A percentile compares a stretch with the other conserved stretches of the same genome.
Evolutionary conservation across 2,329 filamentous ascomycete species (phyloP).

Genomic region (Curvularia lunata): DNA sequence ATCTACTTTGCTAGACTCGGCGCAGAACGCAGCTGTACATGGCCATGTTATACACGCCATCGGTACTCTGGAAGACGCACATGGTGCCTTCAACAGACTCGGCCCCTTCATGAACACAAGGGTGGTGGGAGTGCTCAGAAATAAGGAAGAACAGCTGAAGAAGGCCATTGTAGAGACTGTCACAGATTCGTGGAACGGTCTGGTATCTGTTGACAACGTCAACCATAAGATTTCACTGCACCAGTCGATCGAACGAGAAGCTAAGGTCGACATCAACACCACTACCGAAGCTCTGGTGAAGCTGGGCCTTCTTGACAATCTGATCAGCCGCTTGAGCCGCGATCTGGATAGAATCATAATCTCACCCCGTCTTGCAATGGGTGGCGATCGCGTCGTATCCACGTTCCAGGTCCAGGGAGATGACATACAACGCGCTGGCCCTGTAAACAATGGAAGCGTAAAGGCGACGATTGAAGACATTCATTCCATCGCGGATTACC

Average conservation of each 20-base stretch:
- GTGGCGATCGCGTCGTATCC: constrained; percentile 44
- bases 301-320: constrained; percentile 56
- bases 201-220: constrained; percentile 68
- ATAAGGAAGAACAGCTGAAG: constrained; percentile 70
- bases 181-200: constrained; percentile 71
- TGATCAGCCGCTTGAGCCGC: constrained; percentile 65
- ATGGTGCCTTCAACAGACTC: constrained; percentile 64
- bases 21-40: constrained; percentile 53
- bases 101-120: constrained; percentile 67
- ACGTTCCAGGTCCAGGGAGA: constrained; percentile 45
- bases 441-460: constrained; percentile 37
- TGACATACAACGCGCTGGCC: constrained; percentile 41
- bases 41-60: constrained; percentile 57
- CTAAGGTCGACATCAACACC: constrained; percentile 40
- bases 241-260: constrained; percentile 52
- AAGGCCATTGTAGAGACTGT: constrained; percentile 70
- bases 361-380: constrained; percentile 60
- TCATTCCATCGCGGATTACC: constrained; percentile 55
- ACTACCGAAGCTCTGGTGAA: constrained; percentile 46
- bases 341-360: constrained; percentile 68
- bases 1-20: constrained; percentile 56
- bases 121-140: constrained; percentile 68
- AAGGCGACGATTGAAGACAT: constrained; percentile 41
- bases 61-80: constrained; percentile 55
- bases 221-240: constrained; percentile 63